These are phyloP conservation scores for Eudorina sp. DNA, from an alignment of 139 green algal species.

Conservation along the genomic window DNA sequence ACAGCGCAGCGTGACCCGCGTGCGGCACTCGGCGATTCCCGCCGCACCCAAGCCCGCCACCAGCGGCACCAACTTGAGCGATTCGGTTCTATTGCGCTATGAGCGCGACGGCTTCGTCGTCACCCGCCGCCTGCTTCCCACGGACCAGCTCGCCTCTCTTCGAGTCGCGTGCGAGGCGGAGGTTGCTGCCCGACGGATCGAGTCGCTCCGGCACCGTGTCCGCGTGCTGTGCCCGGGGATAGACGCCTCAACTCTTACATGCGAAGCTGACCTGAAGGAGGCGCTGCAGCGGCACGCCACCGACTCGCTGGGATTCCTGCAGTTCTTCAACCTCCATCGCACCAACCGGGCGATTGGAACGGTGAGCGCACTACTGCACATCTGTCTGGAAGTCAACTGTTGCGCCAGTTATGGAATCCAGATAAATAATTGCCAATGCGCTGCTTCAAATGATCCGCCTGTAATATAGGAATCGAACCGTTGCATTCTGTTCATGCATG, in stretches of 20 bases:
- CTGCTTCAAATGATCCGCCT: too few relatives aligned
- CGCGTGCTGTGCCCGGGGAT: conserved; percentile 59
- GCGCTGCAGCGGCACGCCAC: conserved; percentile 39
- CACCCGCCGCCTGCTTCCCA: conserved; percentile 44
- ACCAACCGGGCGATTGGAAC: not conserved
- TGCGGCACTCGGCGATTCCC: not conserved
- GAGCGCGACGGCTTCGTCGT: conserved; percentile 61
- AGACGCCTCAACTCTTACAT: conserved; percentile 20
- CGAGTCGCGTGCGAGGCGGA: not conserved
- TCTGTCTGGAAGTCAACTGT: too few relatives aligned
- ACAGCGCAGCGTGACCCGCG: conserved; percentile 7
- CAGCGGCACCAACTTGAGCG: not conserved
- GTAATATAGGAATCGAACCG: too few relatives aligned
- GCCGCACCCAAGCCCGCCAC: not conserved
- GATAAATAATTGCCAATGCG: too few relatives aligned
- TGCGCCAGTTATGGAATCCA: too few relatives aligned
- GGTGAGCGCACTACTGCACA: too few relatives aligned
- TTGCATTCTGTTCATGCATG: too few relatives aligned
- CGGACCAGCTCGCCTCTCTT: not conserved
- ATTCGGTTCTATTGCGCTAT: conserved; percentile 44
- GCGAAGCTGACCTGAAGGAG: conserved; percentile 11
- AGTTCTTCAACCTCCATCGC: conserved; percentile 78
- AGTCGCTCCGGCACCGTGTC: conserved; percentile 46
- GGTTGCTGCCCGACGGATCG: conserved; percentile 21
- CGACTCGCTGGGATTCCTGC: conserved; percentile 70